phyloP scores from a whole-genome alignment of 805 yeast species.

The Yarrowia sp. region DNA sequence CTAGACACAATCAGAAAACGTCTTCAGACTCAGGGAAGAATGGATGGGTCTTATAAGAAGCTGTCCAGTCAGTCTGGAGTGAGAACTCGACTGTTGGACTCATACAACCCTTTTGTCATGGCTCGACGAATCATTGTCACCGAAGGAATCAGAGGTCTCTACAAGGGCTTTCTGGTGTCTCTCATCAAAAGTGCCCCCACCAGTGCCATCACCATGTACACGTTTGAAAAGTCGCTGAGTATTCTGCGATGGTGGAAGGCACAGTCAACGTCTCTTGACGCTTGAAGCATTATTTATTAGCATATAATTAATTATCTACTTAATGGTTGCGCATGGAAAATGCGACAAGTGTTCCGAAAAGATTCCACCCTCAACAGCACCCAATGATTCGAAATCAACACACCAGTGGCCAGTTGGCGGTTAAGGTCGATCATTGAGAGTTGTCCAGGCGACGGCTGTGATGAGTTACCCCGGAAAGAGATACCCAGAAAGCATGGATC shows the following conservation, averaged over 20 bases:
- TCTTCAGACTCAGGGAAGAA: conserved; percentile 56
- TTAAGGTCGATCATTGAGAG: too few species aligned
- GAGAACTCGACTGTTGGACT: conserved; percentile 28
- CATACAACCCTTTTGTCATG: conserved; percentile 33
- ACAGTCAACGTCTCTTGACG: not conserved
- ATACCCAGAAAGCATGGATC: too few species aligned
- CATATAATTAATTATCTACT: too few species aligned
- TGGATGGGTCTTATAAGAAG: conserved; percentile 29
- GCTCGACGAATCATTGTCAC: conserved; percentile 43
- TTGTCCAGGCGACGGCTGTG: too few species aligned
- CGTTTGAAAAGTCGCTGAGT: conserved; percentile 49
- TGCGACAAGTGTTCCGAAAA: too few species aligned
- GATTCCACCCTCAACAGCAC: too few species aligned
- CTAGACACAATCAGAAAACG: conserved; percentile 78
- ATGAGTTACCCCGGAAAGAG: too few species aligned
- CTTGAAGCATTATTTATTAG: conserved; percentile 23
- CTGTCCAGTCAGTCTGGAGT: conserved; percentile 26
- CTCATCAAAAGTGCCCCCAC: conserved; percentile 73
- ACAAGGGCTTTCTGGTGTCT: conserved; percentile 70
- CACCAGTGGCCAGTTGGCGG: too few species aligned
- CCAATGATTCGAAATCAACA: too few species aligned
- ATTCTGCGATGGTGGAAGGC: conserved; percentile 29
- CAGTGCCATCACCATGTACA: conserved; percentile 59
- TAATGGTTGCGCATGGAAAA: too few species aligned
- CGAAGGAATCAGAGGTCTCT: conserved; percentile 68